phyloP scores from a whole-genome alignment of 257 asterid genomes.

The Petunia axillaris region DNA sequence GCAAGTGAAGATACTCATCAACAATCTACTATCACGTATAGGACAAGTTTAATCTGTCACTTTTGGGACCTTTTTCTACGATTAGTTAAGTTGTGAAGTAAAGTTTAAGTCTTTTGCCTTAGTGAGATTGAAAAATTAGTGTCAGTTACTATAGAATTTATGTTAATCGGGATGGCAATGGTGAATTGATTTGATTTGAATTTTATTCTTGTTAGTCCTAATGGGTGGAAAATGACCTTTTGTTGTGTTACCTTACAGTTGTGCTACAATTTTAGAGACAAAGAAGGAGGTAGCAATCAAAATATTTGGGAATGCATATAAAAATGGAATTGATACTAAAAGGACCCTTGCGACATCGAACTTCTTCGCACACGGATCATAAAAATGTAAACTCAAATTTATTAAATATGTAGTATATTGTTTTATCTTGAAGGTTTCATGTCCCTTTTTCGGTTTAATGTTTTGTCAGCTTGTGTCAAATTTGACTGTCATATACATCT shows the following conservation, averaged over 20 bases:
- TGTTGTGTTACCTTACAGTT: slow-evolving; percentile 40
- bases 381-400: slow-evolving; percentile 52
- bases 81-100: background rate
- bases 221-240: background rate
- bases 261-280: slow-evolving; percentile 69
- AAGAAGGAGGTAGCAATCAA: slow-evolving; percentile 83
- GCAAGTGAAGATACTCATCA: no score
- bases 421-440: background rate
- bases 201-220: background rate
- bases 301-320: slow-evolving; percentile 86
- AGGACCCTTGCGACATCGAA: slow-evolving; percentile 85
- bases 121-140: background rate
- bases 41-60: no score
- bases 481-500: background rate
- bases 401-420: background rate
- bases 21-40: no score
- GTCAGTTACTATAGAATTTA: background rate
- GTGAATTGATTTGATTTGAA: background rate
- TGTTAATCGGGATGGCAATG: slow-evolving; percentile 11
- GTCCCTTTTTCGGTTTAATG: background rate
- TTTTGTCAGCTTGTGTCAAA: background rate
- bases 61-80: no score
- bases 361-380: slow-evolving; percentile 91
- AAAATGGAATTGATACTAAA: slow-evolving; percentile 82
- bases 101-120: background rate